A percentile compares a stretch with the other conserved stretches of the same genome.
These are phyloP conservation scores for Fusarium sp. DNA, from an alignment of 2,329 filamentous ascomycete species.

Conservation along the genomic window DNA sequence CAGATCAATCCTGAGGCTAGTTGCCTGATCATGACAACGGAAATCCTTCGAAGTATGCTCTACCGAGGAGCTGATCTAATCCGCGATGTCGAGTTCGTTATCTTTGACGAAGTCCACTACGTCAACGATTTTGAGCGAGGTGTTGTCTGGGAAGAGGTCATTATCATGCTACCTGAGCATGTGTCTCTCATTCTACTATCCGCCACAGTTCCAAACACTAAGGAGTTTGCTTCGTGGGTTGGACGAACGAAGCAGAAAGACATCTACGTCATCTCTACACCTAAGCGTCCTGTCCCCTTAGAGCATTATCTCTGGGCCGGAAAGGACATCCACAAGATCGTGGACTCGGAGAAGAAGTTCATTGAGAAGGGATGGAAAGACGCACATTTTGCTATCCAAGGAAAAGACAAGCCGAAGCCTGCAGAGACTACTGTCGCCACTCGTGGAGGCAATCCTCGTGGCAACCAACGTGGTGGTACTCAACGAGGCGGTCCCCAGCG, in stretches of 20 bases:
- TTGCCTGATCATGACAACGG: conserved; percentile 99
- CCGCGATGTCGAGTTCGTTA: conserved; percentile 97
- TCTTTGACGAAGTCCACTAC: conserved; percentile 99
- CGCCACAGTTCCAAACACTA: conserved; percentile 95
- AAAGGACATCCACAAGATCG: conserved; percentile 93
- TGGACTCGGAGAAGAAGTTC: conserved; percentile 92
- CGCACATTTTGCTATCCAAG: conserved; percentile 83
- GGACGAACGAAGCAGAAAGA: conserved; percentile 98
- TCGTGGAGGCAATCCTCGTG: conserved; percentile 54
- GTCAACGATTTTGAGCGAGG: conserved; percentile 96
- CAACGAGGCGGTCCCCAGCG: conserved; percentile 57
- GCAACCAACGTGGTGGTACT: conserved; percentile 49
- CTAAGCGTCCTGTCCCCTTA: conserved; percentile 92
- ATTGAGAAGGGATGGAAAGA: conserved; percentile 95
- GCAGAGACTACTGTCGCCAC: conserved; percentile 50
- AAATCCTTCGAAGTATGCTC: conserved; percentile 97
- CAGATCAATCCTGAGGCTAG: conserved; percentile 98
- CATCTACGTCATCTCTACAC: conserved; percentile 98
- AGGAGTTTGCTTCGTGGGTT: conserved; percentile 99
- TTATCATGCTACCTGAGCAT: conserved; percentile 98
- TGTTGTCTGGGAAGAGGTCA: conserved; percentile 99
- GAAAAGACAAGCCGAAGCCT: conserved; percentile 79
- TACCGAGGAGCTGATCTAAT: conserved; percentile 96
- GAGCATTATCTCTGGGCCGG: conserved; percentile 97
- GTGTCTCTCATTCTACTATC: conserved; percentile 95